Evolutionary conservation across 305 asterid species (phyloP), one percentile per base, ranked within the genome.

Genomic region (Fraxinus albicans): DNA sequence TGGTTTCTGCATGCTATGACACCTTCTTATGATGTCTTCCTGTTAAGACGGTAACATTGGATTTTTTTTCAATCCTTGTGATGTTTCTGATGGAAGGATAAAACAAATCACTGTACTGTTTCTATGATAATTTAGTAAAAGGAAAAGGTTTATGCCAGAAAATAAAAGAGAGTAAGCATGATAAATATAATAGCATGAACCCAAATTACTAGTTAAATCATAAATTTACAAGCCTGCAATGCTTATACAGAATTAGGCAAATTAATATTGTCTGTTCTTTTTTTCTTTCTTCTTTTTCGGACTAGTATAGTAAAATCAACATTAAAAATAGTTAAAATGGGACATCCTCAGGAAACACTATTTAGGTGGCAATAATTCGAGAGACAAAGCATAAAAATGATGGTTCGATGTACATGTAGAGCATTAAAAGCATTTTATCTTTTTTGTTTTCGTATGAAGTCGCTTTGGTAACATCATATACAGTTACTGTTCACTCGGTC

Each of bases 11-110:
- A 94, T 91, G 89, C 87, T 89, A 74, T 93, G 92, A 85, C 99
- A 96, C 91, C 97, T 92, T 90, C 90, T 91, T 86, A 94, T 94
- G 82, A 96, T 96, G 80, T 96, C 98, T 87, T 91, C 97, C 99
- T 96, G 90, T 81, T 31, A 35, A 76, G 77, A 83, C 77, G 72
- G 83, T 81, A 27, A 74, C 80, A 79, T 53, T 76, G 6, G 76
- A 33, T 13, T 73, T 33, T 29, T 27, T 70, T 77, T 55, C 27
- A 81, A 60, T 44, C 73, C 77, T 70, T 76, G 44, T 21, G 50
- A n/a, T 73, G 65, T 78, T 47, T 76, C 74, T 47, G 12, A 19
- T 58, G 76, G 58, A 67, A 75, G 35, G n/a, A 6, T 60, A 8
- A 79, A 10, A 33, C 44, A 77, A 10, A 53, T 15, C 40, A 23